Evolutionary conservation across 2,329 filamentous ascomycete genomes (phyloP), one percentile per base, ranked within the genome.

Genomic region (Talaromyces sp.): DNA sequence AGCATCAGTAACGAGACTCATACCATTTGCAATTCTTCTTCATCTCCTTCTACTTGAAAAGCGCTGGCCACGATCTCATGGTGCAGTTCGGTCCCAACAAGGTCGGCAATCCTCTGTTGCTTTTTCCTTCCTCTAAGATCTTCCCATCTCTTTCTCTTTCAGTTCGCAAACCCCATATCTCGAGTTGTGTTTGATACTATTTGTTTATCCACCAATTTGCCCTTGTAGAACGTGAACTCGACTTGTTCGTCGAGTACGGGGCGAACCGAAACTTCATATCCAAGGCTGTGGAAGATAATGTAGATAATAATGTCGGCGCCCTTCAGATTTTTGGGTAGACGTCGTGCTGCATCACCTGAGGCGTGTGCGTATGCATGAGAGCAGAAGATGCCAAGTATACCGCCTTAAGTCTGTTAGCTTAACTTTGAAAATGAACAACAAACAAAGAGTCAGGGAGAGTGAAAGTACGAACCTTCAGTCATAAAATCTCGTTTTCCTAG

Each of bases 311-410:
- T 77, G 66, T 85, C 83, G 0, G 78, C 68, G 0, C 83, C 82
- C 68, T 85, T 85, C 5, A 85, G 72, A 0, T 72, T 70, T 2
- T 71, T 0, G 79, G 80, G 1, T 82, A 70, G 3, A 68, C 47
- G 0, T 58, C 17, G 34, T 0, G 67, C 25, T 0, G 72, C 70
- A 4, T 61, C 5, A 1, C 68, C 6, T 2, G 69, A 76, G 0
- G 75, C 73, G 61, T 85, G 81, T 0, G 82, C 75, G 67, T 86
- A 86, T 0, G 77, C 74, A 62, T 86, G 82, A 3, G 76, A 76
- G 65, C 81, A 85, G 60, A 72, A 77, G 34, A 83, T 77, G 0
- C 82, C 84, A 0, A 85, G 64, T 1, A 69, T 69, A 0, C 82
- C 79, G 4, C 82, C 82, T 81, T 58, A 29, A 7, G 13, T 22